These are phyloP conservation scores for Obba rivulosa DNA, from an alignment of 768 basidiomycete species.

Conservation along the genomic window DNA sequence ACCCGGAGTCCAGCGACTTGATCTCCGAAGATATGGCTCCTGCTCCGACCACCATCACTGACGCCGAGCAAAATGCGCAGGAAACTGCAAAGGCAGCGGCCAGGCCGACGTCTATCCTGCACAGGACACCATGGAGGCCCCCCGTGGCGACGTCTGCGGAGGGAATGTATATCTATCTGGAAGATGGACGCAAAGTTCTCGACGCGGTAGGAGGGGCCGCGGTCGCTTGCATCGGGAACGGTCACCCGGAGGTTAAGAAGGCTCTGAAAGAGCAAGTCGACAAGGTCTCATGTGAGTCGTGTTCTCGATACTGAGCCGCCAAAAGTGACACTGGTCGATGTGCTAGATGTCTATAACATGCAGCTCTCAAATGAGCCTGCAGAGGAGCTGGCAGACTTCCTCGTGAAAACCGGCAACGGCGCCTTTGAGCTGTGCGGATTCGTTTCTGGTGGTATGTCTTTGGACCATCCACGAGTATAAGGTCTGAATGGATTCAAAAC, in stretches of 20 bases:
- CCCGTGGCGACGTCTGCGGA: conserved; percentile 61
- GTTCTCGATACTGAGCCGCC: neutral
- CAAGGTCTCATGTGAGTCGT: conserved; percentile 61
- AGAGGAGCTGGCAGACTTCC: conserved; percentile 64
- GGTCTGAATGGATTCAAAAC: neutral
- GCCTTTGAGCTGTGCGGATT: conserved; percentile 72
- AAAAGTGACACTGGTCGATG: neutral
- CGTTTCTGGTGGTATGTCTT: conserved; percentile 60
- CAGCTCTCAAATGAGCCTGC: conserved; percentile 79
- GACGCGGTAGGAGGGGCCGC: conserved; percentile 87
- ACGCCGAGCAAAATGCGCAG: neutral
- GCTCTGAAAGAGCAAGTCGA: conserved; percentile 80
- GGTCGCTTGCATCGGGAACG: conserved; percentile 72
- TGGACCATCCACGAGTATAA: neutral
- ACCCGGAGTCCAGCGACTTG: no score
- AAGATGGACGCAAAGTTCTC: conserved; percentile 62
- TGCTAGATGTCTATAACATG: conserved; percentile 79
- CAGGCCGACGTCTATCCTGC: conserved; percentile 23
- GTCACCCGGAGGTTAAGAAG: conserved; percentile 63
- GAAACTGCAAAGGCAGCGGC: neutral
- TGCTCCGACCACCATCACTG: neutral
- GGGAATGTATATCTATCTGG: conserved; percentile 68
- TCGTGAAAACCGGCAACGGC: conserved; percentile 64
- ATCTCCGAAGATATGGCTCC: conserved; percentile 2
- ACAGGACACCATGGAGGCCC: conserved; percentile 65